A percentile compares a stretch with the other conserved stretches of the same genome.
Evolutionary conservation across 176 grass and related monocot species (phyloP).

Genomic region (Raddia distichophylla): DNA sequence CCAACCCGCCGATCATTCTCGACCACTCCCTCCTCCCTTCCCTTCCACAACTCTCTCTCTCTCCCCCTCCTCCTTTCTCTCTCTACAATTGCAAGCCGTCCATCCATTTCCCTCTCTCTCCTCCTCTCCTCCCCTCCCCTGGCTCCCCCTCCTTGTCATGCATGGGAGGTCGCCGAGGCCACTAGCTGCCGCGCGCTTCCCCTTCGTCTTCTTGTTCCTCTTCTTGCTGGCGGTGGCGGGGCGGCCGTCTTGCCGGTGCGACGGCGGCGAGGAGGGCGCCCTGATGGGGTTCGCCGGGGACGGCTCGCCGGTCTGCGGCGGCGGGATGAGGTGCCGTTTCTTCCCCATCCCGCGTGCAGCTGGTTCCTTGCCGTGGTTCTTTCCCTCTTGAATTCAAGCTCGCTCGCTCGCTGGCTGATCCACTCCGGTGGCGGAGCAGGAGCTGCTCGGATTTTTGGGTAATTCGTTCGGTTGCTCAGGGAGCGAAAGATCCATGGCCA

Average conservation of each 20-base stretch:
- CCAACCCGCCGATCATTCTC: conserved; percentile 28
- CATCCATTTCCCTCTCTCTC: neutral
- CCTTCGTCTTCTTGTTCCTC: neutral
- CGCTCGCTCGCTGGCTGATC: neutral
- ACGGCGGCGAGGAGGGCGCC: neutral
- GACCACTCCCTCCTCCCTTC: conserved; percentile 28
- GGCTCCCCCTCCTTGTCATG: conserved; percentile 7
- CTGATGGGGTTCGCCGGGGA: conserved; percentile 47
- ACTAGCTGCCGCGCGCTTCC: conserved; percentile 27
- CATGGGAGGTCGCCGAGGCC: conserved; percentile 25
- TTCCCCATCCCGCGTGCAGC: neutral
- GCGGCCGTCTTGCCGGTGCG: conserved; percentile 13
- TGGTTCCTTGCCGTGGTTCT: neutral
- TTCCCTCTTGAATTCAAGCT: neutral
- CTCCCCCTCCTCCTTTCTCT: no score
- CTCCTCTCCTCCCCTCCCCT: no score
- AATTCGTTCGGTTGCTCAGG: neutral
- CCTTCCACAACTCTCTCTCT: neutral
- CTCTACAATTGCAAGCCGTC: neutral
- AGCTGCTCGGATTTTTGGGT: neutral
- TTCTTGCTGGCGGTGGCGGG: neutral
- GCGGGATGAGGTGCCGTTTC: conserved; percentile 22
- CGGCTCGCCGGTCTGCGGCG: conserved; percentile 18
- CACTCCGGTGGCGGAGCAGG: neutral
- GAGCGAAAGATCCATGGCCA: neutral